Base-by-base conservation (phyloP, 768 basidiomycete species). In the Lepiota venenata region DNA sequence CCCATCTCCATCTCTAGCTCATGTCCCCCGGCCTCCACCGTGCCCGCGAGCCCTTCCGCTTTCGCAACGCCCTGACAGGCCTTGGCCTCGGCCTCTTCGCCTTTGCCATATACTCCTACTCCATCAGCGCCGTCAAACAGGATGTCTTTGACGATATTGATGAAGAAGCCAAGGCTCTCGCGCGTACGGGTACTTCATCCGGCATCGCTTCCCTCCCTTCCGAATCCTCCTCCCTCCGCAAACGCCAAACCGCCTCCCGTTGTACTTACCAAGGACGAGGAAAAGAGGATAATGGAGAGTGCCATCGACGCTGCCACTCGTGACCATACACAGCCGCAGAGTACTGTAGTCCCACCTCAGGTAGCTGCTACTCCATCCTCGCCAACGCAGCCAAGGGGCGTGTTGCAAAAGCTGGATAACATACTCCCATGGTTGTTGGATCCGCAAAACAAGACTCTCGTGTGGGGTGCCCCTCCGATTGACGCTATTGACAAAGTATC, bases 71-170 rank as follows among this genome's bases (percentile, higher is more conserved):
- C 15, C 36, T 96, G 45, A 91, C 88, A 0, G 96, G 95, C 7
- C 58, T 85, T 42, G 63, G 75, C 2, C 78, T 98, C 41, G 79
- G 83, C 22, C 78, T 79, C 0, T 95, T 97, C 65, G 86, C 83
- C 25, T 79, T 83, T 12, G 88, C 86, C 22, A 85, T 97, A 8
- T 98, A 92, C 83, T 77, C 85, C 3, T 98, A 98, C 71, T 94
- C 93, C 15, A 96, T 98, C 64, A 82, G 84, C 27, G 94, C 93
- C 25, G 94, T 98, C 52, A 93, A 88, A 64, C 94, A 98, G 64
- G 94, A 97, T 65, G 84, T 88, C 38, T 97, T 96, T 65, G 84
- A 88, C 60, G 91, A 93, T 66, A 77, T 91, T 39, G 90, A 91
- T 62, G 87, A 89, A 58, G 88, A 90, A 64, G 91, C 84, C 25